phyloP scores from a whole-genome alignment of 2,329 filamentous ascomycete genomes.

The Orbilia ellipsospora region DNA sequence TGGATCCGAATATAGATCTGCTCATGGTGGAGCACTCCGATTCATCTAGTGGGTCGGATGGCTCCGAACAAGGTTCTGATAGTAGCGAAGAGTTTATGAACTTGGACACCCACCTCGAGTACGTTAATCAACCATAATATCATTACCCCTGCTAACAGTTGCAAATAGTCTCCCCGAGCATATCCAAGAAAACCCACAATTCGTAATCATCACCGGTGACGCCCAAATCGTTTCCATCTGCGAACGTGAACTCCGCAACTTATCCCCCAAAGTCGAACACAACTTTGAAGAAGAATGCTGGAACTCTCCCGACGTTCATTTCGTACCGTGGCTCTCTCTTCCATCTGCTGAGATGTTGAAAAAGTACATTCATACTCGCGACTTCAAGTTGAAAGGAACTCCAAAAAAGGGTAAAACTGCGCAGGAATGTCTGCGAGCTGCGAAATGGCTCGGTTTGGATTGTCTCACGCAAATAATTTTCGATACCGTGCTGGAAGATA shows the following conservation, averaged over 20 bases:
- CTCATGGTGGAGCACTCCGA: neutral
- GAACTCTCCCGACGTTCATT: neutral
- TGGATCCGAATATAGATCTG: neutral
- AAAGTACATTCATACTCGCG: neutral
- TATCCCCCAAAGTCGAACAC: neutral
- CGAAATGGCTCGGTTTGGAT: conserved; percentile 10
- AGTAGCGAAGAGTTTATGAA: conserved; percentile 8
- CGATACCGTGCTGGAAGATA: neutral
- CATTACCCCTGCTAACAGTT: neutral
- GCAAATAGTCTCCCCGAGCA: neutral
- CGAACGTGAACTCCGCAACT: neutral
- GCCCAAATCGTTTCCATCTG: neutral
- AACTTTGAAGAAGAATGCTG: neutral
- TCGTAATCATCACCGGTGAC: neutral
- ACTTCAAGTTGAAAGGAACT: neutral
- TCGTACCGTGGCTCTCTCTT: neutral
- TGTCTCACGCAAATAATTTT: neutral
- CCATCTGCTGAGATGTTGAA: neutral
- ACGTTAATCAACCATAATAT: neutral
- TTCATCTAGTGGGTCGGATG: neutral
- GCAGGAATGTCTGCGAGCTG: neutral
- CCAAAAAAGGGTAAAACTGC: neutral
- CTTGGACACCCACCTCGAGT: neutral
- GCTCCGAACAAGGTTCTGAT: neutral
- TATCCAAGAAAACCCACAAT: neutral